Percentiles rank a stretch among this genome's conserved stretches.
These are phyloP conservation scores for Thermoascus crustaceus DNA, from an alignment of 2,329 filamentous ascomycete genomes.

Conservation along the genomic window DNA sequence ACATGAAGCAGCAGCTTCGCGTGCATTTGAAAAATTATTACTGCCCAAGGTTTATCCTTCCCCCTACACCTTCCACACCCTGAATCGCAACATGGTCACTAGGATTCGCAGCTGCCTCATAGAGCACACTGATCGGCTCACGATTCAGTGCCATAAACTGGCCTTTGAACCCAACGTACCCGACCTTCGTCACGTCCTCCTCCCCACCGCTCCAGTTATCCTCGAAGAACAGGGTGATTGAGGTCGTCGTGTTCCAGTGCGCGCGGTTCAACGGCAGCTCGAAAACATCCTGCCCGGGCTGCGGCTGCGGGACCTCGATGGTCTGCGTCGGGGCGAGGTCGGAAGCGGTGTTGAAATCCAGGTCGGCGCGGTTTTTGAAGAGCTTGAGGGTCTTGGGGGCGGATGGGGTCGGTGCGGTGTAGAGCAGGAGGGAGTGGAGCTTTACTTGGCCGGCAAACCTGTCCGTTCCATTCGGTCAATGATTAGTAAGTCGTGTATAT, in stretches of 20 bases:
- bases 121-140: slow-evolving; percentile 77
- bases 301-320: slow-evolving; percentile 67
- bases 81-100: slow-evolving; percentile 60
- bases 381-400: slow-evolving; percentile 80
- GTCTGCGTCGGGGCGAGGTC: slow-evolving; percentile 65
- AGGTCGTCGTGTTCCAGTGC: slow-evolving; percentile 77
- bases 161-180: slow-evolving; percentile 86
- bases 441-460: slow-evolving; percentile 93
- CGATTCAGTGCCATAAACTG: slow-evolving; percentile 83
- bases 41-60: slow-evolving; percentile 35
- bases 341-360: slow-evolving; percentile 73
- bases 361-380: slow-evolving; percentile 75
- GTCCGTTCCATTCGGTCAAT: neutral
- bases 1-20: too few relatives aligned
- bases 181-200: slow-evolving; percentile 69
- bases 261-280: slow-evolving; percentile 84
- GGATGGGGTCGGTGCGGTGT: slow-evolving; percentile 60
- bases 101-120: slow-evolving; percentile 90
- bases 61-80: slow-evolving; percentile 32
- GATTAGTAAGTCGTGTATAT: neutral
- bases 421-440: slow-evolving; percentile 79
- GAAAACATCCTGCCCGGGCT: slow-evolving; percentile 56
- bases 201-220: slow-evolving; percentile 80
- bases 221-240: slow-evolving; percentile 76
- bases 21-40: slow-evolving; percentile 13